phyloP scores from a whole-genome alignment of 106 monocot species.

The Dendrobium nobile region DNA sequence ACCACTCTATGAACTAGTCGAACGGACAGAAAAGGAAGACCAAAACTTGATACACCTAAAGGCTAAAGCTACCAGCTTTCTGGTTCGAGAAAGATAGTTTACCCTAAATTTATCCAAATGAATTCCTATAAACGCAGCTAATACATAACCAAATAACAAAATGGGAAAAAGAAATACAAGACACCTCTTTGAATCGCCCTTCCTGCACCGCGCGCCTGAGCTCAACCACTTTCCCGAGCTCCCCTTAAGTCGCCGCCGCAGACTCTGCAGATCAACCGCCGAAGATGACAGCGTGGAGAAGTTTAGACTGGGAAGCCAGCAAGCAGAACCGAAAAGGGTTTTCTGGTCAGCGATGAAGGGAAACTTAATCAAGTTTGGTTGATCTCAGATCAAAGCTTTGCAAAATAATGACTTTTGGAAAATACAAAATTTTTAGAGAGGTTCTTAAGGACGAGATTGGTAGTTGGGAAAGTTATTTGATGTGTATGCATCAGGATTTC shows the following conservation, averaged over 20 bases:
- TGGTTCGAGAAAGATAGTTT: background rate
- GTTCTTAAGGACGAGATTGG: background rate
- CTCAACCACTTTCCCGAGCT: background rate
- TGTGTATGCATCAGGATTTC: background rate
- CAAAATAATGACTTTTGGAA: background rate
- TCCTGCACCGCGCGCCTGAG: background rate
- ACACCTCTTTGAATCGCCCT: background rate
- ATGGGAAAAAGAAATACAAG: background rate
- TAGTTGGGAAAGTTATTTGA: background rate
- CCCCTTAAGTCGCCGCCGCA: background rate
- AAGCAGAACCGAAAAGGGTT: background rate
- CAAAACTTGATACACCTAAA: background rate
- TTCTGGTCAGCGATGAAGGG: background rate
- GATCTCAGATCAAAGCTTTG: background rate
- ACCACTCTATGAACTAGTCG: background rate
- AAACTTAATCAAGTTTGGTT: background rate
- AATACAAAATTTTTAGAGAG: background rate
- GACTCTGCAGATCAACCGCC: conserved; percentile 1
- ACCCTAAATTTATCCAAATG: background rate
- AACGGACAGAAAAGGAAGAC: background rate
- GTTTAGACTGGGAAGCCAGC: background rate
- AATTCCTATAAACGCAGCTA: background rate
- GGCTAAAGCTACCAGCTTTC: background rate
- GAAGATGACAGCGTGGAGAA: background rate
- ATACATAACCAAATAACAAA: background rate